Evolutionary conservation across 2,329 filamentous ascomycete genomes (phyloP).

Genomic region (Ilyonectria mors-panacis): DNA sequence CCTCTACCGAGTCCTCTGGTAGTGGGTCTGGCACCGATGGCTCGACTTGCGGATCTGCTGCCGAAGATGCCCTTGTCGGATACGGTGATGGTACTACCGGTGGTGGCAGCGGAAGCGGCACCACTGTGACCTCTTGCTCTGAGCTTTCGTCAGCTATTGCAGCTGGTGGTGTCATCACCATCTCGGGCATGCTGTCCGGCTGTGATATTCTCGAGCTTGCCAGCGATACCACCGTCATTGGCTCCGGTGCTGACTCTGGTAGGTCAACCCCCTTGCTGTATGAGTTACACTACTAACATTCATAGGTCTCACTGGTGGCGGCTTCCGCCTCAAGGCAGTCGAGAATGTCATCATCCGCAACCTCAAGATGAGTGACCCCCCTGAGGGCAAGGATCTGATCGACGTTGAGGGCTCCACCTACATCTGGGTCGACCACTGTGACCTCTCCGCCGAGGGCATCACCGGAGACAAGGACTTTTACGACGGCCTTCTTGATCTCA

Average conservation of each 20-base stretch:
- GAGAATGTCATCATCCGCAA: slow-evolving; percentile 69
- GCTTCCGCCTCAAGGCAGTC: slow-evolving; percentile 60
- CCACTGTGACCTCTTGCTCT: slow-evolving; percentile 62
- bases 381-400: slow-evolving; percentile 62
- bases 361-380: slow-evolving; percentile 62
- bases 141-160: slow-evolving; percentile 56
- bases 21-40: slow-evolving; percentile 23
- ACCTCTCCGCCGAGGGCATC: slow-evolving; percentile 64
- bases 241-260: slow-evolving; percentile 58
- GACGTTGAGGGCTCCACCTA: slow-evolving; percentile 60
- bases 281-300: slow-evolving; percentile 1
- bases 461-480: slow-evolving; percentile 73
- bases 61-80: slow-evolving; percentile 40
- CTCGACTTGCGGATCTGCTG: slow-evolving; percentile 36
- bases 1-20: slow-evolving; percentile 13
- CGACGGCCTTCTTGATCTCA: slow-evolving; percentile 72
- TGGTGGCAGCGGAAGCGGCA: slow-evolving; percentile 59
- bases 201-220: slow-evolving; percentile 58
- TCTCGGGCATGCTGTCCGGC: slow-evolving; percentile 59
- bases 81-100: slow-evolving; percentile 61
- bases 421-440: slow-evolving; percentile 72
- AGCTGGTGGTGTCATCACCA: slow-evolving; percentile 59
- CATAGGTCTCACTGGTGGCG: slow-evolving; percentile 53
- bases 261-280: not conserved
- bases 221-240: slow-evolving; percentile 65